Evolutionary conservation across 305 asterid species (phyloP).

Genomic region (Withania somnifera): DNA sequence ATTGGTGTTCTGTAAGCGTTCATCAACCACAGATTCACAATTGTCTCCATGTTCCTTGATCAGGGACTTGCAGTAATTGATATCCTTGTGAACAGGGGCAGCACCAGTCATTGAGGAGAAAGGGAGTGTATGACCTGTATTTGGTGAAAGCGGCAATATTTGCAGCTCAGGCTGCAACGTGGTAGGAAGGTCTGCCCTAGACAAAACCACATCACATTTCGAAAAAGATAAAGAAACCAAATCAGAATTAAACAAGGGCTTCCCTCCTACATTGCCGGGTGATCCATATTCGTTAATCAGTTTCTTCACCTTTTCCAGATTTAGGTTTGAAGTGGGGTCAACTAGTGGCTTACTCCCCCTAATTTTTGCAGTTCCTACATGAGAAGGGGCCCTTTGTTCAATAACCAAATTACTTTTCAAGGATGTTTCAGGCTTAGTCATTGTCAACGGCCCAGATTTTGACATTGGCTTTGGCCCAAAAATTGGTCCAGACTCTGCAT

Average conservation of each 20-base stretch:
- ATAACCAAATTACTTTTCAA: background rate
- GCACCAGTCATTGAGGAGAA: conserved; percentile 9
- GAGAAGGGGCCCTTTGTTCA: background rate
- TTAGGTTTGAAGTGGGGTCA: conserved; percentile 3
- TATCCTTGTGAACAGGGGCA: conserved; percentile 27
- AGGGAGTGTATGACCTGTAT: background rate
- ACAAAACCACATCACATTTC: background rate
- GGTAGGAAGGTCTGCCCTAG: background rate
- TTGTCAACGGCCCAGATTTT: background rate
- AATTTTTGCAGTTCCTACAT: background rate
- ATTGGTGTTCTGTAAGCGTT: conserved; percentile 13
- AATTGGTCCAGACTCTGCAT: background rate
- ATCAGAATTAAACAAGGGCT: background rate
- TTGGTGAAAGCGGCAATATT: background rate
- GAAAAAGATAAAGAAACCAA: background rate
- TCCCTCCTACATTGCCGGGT: background rate
- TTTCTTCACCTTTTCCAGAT: conserved; percentile 4
- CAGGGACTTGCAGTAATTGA: conserved; percentile 56
- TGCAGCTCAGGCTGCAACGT: background rate
- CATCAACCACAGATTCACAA: conserved; percentile 16
- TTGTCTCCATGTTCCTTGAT: conserved; percentile 72
- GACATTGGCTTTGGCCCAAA: conserved; percentile 9
- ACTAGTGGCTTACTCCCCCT: background rate
- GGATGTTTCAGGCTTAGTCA: conserved; percentile 5
- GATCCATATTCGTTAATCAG: background rate